Evolutionary conservation across 2,329 filamentous ascomycete species (phyloP), one percentile per base, ranked within the genome.

Genomic region (Neopestalotiopsis rosae): DNA sequence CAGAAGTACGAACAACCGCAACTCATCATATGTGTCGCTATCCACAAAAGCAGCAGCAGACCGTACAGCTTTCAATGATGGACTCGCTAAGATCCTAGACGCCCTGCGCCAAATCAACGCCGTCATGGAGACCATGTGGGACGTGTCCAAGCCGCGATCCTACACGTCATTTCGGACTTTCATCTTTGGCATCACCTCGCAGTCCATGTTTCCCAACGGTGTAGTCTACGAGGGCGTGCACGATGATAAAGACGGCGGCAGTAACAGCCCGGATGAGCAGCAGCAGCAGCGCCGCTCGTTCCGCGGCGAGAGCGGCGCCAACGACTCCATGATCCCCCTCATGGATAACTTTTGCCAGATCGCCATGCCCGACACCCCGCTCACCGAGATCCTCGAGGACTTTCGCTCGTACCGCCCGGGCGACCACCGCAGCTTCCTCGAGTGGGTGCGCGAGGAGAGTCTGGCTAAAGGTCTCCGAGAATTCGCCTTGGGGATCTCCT

Each of bases 91-190:
- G 63, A 87, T 94, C 52, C 85, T 95, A 4, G 77, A 80, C 1
- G 87, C 91, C 0, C 87, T 94, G 82, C 84, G 83, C 68, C 89
- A 89, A 73, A 92, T 97, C 74, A 95, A 96, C 79, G 83, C 81
- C 40, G 90, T 91, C 71, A 97, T 97, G 94, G 94, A 96, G 78
- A 88, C 84, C 30, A 98, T 98, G 95, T 98, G 95, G 95, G 87
- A 87, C 70, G 93, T 94, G 80, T 96, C 93, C 68, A 92, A 93
- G 74, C 95, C 95, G 2, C 87, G 88, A 20, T 89, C 94, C 73
- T 98, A 98, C 83, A 94, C 92, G 69, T 92, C 89, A 74, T 98
- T 97, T 88, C 92, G 95, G 56, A 97, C 95, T 12, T 98, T 98
- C 85, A 98, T 98, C 83, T 97, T 97, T 77, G 95, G 95, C 74